A percentile compares a stretch with the other conserved stretches of the same genome.
Evolutionary conservation across 1,284 basidiomycete species (phyloP).

Genomic region (Cutaneotrichosporon sp.): DNA sequence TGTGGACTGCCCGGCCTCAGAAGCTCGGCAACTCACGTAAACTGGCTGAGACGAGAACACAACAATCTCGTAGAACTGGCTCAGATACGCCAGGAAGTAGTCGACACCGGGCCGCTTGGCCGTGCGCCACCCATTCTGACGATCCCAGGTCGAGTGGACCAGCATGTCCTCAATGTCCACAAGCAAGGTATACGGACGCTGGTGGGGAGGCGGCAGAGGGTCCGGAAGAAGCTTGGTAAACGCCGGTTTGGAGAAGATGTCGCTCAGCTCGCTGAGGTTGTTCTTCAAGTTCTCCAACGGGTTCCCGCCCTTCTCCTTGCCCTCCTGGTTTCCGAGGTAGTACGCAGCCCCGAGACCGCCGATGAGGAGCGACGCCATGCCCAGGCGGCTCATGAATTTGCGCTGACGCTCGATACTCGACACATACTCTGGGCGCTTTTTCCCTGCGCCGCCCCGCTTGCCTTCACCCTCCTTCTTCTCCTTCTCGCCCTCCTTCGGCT

Average conservation of each 20-base stretch:
- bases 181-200: constrained; percentile 87
- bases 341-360: constrained; percentile 56
- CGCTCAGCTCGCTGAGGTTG: constrained; percentile 31
- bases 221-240: constrained; percentile 90
- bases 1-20: no score
- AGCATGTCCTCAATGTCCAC: constrained; percentile 90
- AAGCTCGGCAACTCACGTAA: constrained; percentile 62
- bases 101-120: constrained; percentile 92
- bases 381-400: constrained; percentile 55
- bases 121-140: constrained; percentile 80
- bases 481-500: constrained; percentile 29
- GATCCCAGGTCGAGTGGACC: constrained; percentile 88
- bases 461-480: constrained; percentile 18
- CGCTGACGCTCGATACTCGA: constrained; percentile 68
- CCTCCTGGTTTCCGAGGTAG: constrained; percentile 57
- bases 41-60: constrained; percentile 87
- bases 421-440: constrained; percentile 40
- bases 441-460: constrained; percentile 14
- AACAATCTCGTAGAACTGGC: constrained; percentile 95
- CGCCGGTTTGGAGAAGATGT: constrained; percentile 78
- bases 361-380: constrained; percentile 50
- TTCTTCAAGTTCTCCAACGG: constrained; percentile 24
- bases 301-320: constrained; percentile 10
- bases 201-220: constrained; percentile 73
- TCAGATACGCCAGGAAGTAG: constrained; percentile 92